Evolutionary conservation across 225 moss, liverwort and hornwort genomes (phyloP).

Genomic region (Pseudoscleropodium purum): DNA sequence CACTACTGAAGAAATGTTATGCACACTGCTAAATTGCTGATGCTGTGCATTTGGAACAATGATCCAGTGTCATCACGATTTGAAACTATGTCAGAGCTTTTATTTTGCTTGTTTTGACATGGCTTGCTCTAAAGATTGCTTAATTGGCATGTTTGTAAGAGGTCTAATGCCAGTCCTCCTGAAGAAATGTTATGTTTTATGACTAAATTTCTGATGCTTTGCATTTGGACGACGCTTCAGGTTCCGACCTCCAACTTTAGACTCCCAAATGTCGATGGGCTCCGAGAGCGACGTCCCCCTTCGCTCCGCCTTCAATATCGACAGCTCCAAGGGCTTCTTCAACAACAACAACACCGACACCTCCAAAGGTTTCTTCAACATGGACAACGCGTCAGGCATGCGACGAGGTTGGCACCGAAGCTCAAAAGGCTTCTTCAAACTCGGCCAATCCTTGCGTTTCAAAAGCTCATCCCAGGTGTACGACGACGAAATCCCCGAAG

Average conservation of each 20-base stretch:
- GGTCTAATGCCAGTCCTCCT: background rate
- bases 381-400: conserved; percentile 13
- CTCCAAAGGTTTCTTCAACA: background rate
- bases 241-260: conserved; percentile 12
- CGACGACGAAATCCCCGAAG: conserved; percentile 29
- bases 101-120: background rate
- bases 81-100: background rate
- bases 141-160: background rate
- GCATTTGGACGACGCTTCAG: background rate
- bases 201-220: background rate
- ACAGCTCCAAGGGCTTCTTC: conserved; percentile 8
- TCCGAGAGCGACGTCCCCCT: conserved; percentile 38
- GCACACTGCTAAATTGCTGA: background rate
- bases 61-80: background rate
- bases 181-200: background rate
- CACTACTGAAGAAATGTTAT: background rate
- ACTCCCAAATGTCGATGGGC: conserved; percentile 23
- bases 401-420: conserved; percentile 55
- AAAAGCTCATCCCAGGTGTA: conserved; percentile 28
- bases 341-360: background rate
- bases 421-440: conserved; percentile 47
- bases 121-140: background rate
- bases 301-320: conserved; percentile 9
- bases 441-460: conserved; percentile 55
- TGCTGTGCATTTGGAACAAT: background rate